A percentile compares a stretch with the other conserved stretches of the same genome.
Conservation (phyloP, 345 rosid genomes). For the Gossypium thurberi region DNA sequence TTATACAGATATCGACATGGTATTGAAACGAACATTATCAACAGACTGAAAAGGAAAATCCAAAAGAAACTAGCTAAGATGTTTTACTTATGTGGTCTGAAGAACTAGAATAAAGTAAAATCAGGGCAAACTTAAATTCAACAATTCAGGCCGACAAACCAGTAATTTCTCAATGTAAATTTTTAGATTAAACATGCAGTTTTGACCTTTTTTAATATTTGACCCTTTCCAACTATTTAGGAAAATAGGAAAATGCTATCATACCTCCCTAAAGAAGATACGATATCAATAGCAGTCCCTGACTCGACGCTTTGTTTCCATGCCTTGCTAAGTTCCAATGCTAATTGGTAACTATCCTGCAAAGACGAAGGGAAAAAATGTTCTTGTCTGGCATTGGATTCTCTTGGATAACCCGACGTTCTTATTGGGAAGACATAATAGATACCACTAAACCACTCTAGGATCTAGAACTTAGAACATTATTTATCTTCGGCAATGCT, state of each 20-base stretch:
- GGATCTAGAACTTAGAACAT: not conserved
- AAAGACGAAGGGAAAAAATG: slow-evolving; percentile 4
- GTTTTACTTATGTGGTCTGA: too few species aligned
- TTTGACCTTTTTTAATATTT: not conserved
- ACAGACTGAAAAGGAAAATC: too few species aligned
- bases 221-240: not conserved
- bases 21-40: not conserved
- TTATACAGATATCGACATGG: not conserved
- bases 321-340: slow-evolving; percentile 72
- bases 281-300: slow-evolving; percentile 46
- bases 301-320: slow-evolving; percentile 53
- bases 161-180: too few species aligned
- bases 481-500: not conserved
- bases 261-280: slow-evolving; percentile 73
- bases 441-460: not conserved
- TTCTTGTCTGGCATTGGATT: not conserved
- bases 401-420: not conserved
- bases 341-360: slow-evolving; percentile 87
- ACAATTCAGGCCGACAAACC: too few species aligned
- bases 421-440: not conserved
- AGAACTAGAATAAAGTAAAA: too few species aligned
- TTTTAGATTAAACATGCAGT: not conserved
- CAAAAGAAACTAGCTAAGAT: too few species aligned
- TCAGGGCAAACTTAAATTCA: too few species aligned
- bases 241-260: not conserved